A percentile compares a stretch with the other conserved stretches of the same genome.
Evolutionary conservation across 2,329 filamentous ascomycete species (phyloP).

Genomic region (Aspergillus nomiae): DNA sequence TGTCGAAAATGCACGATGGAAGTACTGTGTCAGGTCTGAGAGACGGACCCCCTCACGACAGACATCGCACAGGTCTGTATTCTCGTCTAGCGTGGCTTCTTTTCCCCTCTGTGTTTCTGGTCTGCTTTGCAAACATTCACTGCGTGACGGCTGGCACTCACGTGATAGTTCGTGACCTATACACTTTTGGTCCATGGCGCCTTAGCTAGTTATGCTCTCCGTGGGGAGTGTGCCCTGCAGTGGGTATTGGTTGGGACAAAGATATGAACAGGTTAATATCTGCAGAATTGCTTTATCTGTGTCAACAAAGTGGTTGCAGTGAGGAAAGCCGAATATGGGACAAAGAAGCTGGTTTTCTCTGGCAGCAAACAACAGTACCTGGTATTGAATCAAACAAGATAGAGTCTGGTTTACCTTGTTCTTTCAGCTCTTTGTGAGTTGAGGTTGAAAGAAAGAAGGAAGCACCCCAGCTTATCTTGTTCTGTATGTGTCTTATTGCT

Average conservation of each 20-base stretch:
- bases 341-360: not conserved
- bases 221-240: not conserved
- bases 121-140: not conserved
- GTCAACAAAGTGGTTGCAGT: not conserved
- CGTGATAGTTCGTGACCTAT: conserved; percentile 24
- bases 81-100: not conserved
- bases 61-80: not conserved
- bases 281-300: not conserved
- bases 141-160: conserved; percentile 9
- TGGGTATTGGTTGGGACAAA: not conserved
- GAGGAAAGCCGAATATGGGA: not conserved
- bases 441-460: not conserved
- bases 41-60: not conserved
- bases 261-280: not conserved
- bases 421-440: not conserved
- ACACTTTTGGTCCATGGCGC: not conserved
- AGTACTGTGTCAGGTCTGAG: not conserved
- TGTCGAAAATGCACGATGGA: not conserved
- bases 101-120: not conserved
- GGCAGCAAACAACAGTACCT: not conserved
- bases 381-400: not conserved
- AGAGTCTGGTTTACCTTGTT: not conserved
- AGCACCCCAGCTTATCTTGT: not conserved
- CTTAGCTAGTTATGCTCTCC: not conserved
- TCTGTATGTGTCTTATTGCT: no score